Base-by-base conservation (phyloP, 106 monocot genomes). In the Allium sativum region DNA sequence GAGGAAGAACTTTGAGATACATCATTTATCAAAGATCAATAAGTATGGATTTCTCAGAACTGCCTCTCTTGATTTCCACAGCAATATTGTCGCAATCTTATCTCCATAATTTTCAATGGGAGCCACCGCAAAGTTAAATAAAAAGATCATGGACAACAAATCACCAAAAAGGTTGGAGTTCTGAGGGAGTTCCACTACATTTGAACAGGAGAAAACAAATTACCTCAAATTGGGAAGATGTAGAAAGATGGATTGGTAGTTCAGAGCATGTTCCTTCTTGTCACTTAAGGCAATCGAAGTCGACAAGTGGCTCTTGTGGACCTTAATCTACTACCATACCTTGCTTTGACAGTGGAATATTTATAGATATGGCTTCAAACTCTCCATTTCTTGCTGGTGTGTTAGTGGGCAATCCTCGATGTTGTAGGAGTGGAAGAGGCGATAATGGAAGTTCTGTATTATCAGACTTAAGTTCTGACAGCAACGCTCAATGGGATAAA, bases 201-300 rank as follows among this genome's bases (percentile, higher is more conserved):
- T 6, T 15, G 11, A 50, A 50, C 15, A 15, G 11, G 6, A 50
- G 48, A 15, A 76, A 78, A 55, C 53, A 68, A 15, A 48, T 95
- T 81, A 90, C 94, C 2, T 95, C 94, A 17, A 95, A 95, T 70
- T 95, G 94, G 94, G 94, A 95, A 66, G 94, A 95, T 66, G 94
- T 90, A 3, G 94, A 95, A 73, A 86, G 83, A 74, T 95, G 94
- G 94, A 95, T 95, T 20, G 74, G 80, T 15, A 95, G 90, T 18
- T 90, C 94, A 4, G 70, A 90, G 53, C 80, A 80, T 6, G 73
- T 67, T 16, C 81, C 77, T 0, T 55, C 79, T 5, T 86, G 90
- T 59, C 79, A 79, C 40, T 31, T 31, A 31, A 65, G 90, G 59
- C 66, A 81, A 17, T 84, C 86, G 6, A 95, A 95, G 64, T 95